Conservation (phyloP, 2,329 filamentous ascomycete species). For the Fusarium oligoseptatum region DNA sequence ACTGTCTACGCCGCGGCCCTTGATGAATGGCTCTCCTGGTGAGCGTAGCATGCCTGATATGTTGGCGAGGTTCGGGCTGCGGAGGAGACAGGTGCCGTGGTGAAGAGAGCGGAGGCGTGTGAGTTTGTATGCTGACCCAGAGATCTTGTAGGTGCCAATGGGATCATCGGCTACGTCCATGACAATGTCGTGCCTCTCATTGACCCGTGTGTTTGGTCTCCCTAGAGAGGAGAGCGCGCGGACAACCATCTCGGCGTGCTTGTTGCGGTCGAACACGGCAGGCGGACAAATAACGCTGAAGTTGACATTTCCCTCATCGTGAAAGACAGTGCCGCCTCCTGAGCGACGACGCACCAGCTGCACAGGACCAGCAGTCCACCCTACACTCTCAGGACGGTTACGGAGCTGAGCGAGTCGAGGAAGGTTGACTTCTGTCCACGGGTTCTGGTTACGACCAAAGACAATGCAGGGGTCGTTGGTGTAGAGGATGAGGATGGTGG, state of each 20-base stretch:
- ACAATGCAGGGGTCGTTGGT: constrained; percentile 89
- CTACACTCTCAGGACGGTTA: constrained; percentile 36
- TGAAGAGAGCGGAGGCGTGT: constrained; percentile 85
- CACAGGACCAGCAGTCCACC: constrained; percentile 51
- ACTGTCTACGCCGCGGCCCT: constrained; percentile 89
- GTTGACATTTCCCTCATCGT: constrained; percentile 93
- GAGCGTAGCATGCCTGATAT: constrained; percentile 81
- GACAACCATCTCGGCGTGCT: constrained; percentile 93
- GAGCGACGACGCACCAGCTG: constrained; percentile 84
- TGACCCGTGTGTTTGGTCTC: constrained; percentile 76
- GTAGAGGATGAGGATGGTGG: constrained; percentile 88
- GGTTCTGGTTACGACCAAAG: constrained; percentile 97
- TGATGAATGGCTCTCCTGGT: constrained; percentile 82
- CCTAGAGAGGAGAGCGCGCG: constrained; percentile 78
- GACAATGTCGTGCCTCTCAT: constrained; percentile 94
- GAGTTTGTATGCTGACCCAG: constrained; percentile 95
- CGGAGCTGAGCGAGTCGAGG: constrained; percentile 61
- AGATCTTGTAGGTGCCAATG: constrained; percentile 77
- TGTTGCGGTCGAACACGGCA: constrained; percentile 81
- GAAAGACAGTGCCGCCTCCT: constrained; percentile 94
- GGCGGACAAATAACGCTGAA: constrained; percentile 92
- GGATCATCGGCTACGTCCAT: constrained; percentile 61
- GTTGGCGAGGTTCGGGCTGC: constrained; percentile 77
- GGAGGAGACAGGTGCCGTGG: constrained; percentile 90
- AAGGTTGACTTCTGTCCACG: constrained; percentile 92